Base-by-base conservation (phyloP, 2,329 filamentous ascomycete species). In the Rhynchosporium secalis region DNA sequence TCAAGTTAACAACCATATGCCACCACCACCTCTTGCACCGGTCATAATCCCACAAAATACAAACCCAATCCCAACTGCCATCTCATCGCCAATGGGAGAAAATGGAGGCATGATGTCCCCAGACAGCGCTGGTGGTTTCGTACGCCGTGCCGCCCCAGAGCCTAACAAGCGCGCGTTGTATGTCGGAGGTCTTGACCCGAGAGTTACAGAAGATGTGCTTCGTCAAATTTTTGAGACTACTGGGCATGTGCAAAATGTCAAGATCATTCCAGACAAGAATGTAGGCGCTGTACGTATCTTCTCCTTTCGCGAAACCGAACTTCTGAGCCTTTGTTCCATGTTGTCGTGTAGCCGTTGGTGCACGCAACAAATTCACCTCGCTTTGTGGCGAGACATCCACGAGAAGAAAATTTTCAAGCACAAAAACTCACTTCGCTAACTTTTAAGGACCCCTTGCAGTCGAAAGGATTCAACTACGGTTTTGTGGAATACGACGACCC, bases 251-350 rank as follows among this genome's bases (percentile, higher is more conserved):
- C 90, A 96, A 79, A 97, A 92, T 74, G 95, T 99, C 75, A 99
- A 99, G 83, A 97, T 99, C 75, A 99, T 99, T 76, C 95, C 95
- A 58, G 95, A 99, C 83, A 99, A 99, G 84, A 99, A 97, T 79
- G 93, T 96, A 80, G 85, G 92, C 86, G 73, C 74, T 65, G 74
- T 76, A 71, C 74, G 75, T 75, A 73, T 73, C 66, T 72, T 68
- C 69, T 69, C 73, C 61, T 62, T 62, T 73, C 62, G 61, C 62
- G 65, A 15, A 67, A 58, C 71, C 65, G 65, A 64, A 66, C 66
- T 63, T 59, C 57, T 67, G 58, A 64, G 64, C 66, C 69, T 62
- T 63, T 67, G 56, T 59, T 43, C 49, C 52, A 38, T 54, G 15
- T 62, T 62, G 58, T 54, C 56, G 36, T 9, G 51, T 20, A 54